phyloP scores from a whole-genome alignment of 2,329 filamentous ascomycete genomes.

The Ambrosiella xylebori region DNA sequence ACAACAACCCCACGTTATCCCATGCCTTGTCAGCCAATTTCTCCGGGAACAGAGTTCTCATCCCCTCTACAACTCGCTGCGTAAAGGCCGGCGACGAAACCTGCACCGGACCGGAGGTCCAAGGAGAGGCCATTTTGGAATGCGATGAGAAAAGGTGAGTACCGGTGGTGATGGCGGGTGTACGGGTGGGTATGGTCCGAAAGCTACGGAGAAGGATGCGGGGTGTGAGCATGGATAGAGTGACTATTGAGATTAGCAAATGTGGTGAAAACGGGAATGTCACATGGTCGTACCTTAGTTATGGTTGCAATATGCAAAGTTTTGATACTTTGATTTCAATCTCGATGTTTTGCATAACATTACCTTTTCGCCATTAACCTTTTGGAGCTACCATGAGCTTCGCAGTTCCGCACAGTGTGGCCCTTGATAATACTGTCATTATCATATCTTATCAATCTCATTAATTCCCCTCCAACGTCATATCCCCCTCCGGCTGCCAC shows the following conservation, averaged over 20 bases:
- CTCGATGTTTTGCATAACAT: no score
- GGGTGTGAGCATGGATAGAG: background rate
- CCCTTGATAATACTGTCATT: background rate
- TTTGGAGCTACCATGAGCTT: background rate
- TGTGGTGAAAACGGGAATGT: no score
- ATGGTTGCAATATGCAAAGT: no score
- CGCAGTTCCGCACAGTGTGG: background rate
- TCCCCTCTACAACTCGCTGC: conserved; percentile 52
- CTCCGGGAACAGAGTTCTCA: conserved; percentile 78
- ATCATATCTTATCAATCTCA: conserved; percentile 13
- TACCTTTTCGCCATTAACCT: background rate
- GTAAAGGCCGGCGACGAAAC: conserved; percentile 23
- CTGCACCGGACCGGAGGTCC: conserved; percentile 2
- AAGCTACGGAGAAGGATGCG: background rate
- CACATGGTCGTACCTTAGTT: no score
- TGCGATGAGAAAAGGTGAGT: background rate
- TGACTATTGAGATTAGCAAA: background rate
- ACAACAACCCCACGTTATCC: conserved; percentile 86
- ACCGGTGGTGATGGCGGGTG: background rate
- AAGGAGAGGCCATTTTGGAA: background rate
- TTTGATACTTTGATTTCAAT: no score
- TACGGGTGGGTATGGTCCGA: background rate
- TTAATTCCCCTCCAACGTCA: background rate
- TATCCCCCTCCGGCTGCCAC: background rate
- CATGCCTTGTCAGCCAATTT: conserved; percentile 75